Conservation (phyloP, 257 asterid genomes). For the Rauvolfia tetraphylla region DNA sequence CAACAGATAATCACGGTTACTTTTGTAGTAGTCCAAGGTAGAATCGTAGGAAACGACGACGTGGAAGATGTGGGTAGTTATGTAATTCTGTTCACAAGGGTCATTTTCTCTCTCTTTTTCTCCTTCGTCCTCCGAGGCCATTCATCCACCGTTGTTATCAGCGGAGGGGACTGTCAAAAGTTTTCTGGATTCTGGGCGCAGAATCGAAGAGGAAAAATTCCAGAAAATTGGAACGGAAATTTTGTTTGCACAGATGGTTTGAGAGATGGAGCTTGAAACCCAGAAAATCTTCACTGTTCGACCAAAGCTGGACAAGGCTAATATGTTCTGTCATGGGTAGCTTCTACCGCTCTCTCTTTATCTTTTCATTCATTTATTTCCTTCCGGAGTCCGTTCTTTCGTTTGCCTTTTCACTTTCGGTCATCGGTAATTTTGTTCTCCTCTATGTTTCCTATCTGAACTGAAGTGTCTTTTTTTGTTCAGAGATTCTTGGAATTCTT, state of each 20-base stretch:
- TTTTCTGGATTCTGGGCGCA: constrained; percentile 10
- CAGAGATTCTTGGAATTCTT: background rate
- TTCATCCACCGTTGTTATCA: constrained; percentile 23
- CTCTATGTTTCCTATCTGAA: background rate
- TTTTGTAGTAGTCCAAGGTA: background rate
- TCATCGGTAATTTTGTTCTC: constrained; percentile 3
- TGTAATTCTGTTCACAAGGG: background rate
- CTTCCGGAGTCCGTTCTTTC: background rate
- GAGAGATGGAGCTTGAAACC: constrained; percentile 21
- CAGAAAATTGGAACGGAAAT: background rate
- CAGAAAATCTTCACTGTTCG: constrained; percentile 20
- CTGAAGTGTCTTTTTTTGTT: background rate
- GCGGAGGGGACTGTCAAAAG: constrained; percentile 6
- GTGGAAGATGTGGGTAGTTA: constrained; percentile 4
- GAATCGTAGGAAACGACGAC: background rate
- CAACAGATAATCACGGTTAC: background rate
- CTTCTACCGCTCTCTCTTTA: constrained; percentile 4
- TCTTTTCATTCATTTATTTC: background rate
- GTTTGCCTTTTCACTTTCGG: background rate
- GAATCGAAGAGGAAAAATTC: background rate
- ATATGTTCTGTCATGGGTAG: constrained; percentile 23
- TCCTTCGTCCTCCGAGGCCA: constrained; percentile 27
- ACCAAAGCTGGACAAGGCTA: constrained; percentile 11
- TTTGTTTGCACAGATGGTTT: constrained; percentile 8
- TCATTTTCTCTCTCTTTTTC: constrained; percentile 16